phyloP scores from a whole-genome alignment of 257 asterid species.

The Capsicum chinense region DNA sequence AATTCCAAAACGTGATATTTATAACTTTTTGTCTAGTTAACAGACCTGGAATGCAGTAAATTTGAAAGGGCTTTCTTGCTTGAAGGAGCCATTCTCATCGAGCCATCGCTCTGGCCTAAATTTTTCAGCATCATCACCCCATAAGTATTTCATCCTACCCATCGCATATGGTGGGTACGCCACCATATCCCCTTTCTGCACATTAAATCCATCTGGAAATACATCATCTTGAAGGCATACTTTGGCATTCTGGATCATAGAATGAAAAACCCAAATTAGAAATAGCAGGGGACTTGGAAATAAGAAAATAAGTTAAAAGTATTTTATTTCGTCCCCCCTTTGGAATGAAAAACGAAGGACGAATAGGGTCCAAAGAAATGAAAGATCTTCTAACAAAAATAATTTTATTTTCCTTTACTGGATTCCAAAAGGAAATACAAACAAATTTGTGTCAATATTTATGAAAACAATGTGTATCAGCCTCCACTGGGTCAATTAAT shows the following conservation, averaged over 20 bases:
- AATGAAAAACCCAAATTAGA: not conserved
- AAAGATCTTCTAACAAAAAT: not conserved
- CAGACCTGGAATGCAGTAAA: slow-evolving; percentile 65
- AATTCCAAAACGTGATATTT: not conserved
- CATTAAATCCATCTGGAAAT: slow-evolving; percentile 57
- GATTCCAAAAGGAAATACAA: not conserved
- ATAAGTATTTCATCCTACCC: slow-evolving; percentile 65
- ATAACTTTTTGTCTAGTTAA: not conserved
- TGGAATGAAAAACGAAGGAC: not conserved
- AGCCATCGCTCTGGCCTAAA: slow-evolving; percentile 71
- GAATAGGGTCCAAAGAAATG: not conserved
- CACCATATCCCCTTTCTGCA: slow-evolving; percentile 61
- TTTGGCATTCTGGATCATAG: slow-evolving; percentile 50
- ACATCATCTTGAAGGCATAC: slow-evolving; percentile 50
- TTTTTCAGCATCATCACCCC: slow-evolving; percentile 70
- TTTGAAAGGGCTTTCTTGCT: slow-evolving; percentile 64
- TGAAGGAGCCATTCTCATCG: slow-evolving; percentile 50
- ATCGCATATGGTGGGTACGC: slow-evolving; percentile 64
- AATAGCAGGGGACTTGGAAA: not conserved
- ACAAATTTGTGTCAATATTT: not conserved
- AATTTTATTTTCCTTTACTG: too few species aligned
- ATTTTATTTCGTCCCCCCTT: too few species aligned
- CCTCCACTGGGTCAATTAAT: too few species aligned
- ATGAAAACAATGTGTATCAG: not conserved
- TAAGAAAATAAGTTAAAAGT: not conserved